Base-by-base conservation (phyloP, 2,329 filamentous ascomycete genomes). In the Westerdykella ornata region DNA sequence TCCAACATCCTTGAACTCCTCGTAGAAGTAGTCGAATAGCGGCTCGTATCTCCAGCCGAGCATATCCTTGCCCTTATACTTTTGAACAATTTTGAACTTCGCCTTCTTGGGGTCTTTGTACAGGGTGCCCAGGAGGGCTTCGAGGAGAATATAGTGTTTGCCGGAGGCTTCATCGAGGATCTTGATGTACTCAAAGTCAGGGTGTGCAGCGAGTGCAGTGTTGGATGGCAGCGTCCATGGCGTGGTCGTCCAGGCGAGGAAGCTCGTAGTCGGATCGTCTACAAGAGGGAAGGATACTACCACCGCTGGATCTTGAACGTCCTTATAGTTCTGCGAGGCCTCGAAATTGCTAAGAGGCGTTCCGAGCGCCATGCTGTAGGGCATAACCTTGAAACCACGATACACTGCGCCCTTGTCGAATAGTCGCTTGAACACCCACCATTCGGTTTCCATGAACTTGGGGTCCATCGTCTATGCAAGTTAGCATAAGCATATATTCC, bases 71-170 rank as follows among this genome's bases (percentile, higher is more conserved):
- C 90, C 90, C 68, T 82, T 85, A 53, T 94, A 69, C 58, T 84
- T 89, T 48, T 84, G 77, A 12, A 94, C 63, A 38, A 92, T 74
- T 72, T 87, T 88, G 70, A 82, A 95, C 63, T 95, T 94, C 37
- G 88, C 88, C 72, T 95, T 95, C 72, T 95, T 96, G 6, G 85
- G 85, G 53, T 95, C 88, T 66, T 96, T 96, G 72, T 95, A 96
- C 2, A 96, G 73, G 4, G 85, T 90, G 43, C 77, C 76, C 22
- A 96, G 74, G 26, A 92, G 75, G 42, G 85, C 80, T 63, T 96
- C 88, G 16, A 95, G 74, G 30, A 95, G 74, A 46, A 95, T 82
- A 63, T 88, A 95, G 55, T 89, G 78, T 62, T 89, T 90, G 20
- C 84, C 84, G 0, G 84, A 84, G 45, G 79, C 80, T 60, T 90